Conservation (phyloP, 2,329 filamentous ascomycete genomes). For the Calonectria multiphialidica region DNA sequence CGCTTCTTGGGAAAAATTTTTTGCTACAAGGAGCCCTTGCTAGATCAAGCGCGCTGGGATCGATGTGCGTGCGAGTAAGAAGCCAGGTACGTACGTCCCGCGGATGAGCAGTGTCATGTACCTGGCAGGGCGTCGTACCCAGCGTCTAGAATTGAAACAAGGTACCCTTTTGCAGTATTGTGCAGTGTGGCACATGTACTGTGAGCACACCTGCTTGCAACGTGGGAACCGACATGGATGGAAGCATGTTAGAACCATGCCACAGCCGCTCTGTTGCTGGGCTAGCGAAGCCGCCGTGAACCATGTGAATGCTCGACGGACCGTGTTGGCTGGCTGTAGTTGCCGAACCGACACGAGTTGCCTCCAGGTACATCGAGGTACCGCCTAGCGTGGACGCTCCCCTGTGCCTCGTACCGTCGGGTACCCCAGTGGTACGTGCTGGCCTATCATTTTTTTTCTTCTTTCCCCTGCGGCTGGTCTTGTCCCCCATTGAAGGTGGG, state of each 20-base stretch:
- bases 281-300: slow-evolving; percentile 9
- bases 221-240: slow-evolving; percentile 15
- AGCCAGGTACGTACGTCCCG: slow-evolving; percentile 19
- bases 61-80: slow-evolving; percentile 20
- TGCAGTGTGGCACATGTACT: not conserved
- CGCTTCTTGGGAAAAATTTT: slow-evolving; percentile 11
- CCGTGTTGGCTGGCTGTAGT: slow-evolving; percentile 6
- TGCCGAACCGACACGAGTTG: not conserved
- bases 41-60: slow-evolving; percentile 17
- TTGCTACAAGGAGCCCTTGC: slow-evolving; percentile 28
- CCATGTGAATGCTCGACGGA: not conserved
- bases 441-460: slow-evolving; percentile 1
- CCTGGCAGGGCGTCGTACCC: not conserved
- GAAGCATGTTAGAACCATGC: slow-evolving; percentile 19
- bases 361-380: slow-evolving; percentile 8
- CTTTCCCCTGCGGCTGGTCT: slow-evolving; percentile 16
- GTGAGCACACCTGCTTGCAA: slow-evolving; percentile 8
- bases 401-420: not conserved
- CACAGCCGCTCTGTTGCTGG: slow-evolving; percentile 15
- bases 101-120: not conserved
- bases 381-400: slow-evolving; percentile 14
- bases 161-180: not conserved
- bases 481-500: slow-evolving; percentile 8
- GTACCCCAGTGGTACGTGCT: slow-evolving; percentile 22
- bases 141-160: not conserved